Base-by-base conservation (phyloP, 2,329 filamentous ascomycete genomes). In the Cryoendolithus antarcticus region DNA sequence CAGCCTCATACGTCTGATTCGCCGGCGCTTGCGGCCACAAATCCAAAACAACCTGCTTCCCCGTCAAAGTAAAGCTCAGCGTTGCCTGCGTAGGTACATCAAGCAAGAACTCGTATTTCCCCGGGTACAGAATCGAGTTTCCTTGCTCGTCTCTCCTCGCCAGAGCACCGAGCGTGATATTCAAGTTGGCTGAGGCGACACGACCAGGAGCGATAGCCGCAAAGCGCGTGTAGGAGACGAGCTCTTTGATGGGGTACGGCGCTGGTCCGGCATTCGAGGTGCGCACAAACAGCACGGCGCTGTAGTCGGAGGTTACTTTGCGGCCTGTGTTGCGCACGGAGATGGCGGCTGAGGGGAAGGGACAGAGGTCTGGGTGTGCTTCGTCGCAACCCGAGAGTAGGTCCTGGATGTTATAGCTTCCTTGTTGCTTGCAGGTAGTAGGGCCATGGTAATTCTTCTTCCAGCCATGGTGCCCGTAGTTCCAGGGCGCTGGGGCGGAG, bases 211-310 rank as follows among this genome's bases (percentile, higher is more conserved):
- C 30, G 6, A 49, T 39, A 29, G 38, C 35, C 19, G 46, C 41
- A 9, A 47, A 34, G 24, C 50, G 47, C 2, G 38, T 32, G 32
- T 51, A 51, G 2, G 45, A 41, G 4, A 63, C 58, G 4, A 67
- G 54, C 51, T 60, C 60, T 38, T 66, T 66, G 42, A 57, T 60
- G 3, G 64, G 64, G 15, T 59, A 55, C 1, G 64, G 64, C 24
- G 51, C 43, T 1, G 64, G 63, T 0, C 64, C 64, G 4, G 61
- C 58, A 29, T 55, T 46, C 1, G 50, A 57, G 11, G 59, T 60
- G 32, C 57, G 59, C 8, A 54, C 52, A 41, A 65, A 67, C 1
- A 59, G 48, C 41, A 67, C 55, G 1, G 55, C 61, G 0, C 61
- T 58, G 39, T 65, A 67, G 41, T 65, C 64, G 1, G 63, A 66